Conservation (phyloP, 2,329 filamentous ascomycete species). For the Aspergillus bombycis region DNA sequence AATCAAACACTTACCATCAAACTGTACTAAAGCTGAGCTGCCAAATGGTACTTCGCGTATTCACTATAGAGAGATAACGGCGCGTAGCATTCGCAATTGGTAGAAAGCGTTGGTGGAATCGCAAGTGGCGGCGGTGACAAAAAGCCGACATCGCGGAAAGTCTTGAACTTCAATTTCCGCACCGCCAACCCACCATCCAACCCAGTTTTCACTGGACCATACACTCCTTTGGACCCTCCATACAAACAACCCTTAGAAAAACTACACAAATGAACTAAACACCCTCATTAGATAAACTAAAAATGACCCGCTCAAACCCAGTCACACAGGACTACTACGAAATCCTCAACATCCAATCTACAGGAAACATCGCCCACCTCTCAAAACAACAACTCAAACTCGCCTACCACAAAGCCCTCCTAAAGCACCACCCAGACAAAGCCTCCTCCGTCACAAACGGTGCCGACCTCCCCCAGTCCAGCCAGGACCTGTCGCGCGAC, state of each 20-base stretch:
- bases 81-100: not conserved
- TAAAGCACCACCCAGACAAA: conserved; percentile 65
- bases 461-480: not conserved
- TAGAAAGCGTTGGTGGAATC: too few relatives aligned
- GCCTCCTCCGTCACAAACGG: conserved; percentile 22
- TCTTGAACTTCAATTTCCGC: not conserved
- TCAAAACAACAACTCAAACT: conserved; percentile 51
- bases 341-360: conserved; percentile 43
- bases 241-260: not conserved
- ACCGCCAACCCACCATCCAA: not conserved
- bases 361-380: conserved; percentile 24
- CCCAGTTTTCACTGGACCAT: not conserved
- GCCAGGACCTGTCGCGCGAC: not conserved
- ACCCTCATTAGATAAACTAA: not conserved
- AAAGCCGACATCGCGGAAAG: not conserved
- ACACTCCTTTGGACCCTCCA: not conserved
- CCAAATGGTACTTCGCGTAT: too few relatives aligned
- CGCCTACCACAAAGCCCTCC: conserved; percentile 61
- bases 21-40: not conserved
- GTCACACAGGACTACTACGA: conserved; percentile 39
- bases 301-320: conserved; percentile 21
- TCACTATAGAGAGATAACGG: not conserved
- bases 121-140: conserved; percentile 3
- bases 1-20: not conserved
- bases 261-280: not conserved